Conservation (phyloP, 345 rosid genomes). For the Dipteronia sinensis region DNA sequence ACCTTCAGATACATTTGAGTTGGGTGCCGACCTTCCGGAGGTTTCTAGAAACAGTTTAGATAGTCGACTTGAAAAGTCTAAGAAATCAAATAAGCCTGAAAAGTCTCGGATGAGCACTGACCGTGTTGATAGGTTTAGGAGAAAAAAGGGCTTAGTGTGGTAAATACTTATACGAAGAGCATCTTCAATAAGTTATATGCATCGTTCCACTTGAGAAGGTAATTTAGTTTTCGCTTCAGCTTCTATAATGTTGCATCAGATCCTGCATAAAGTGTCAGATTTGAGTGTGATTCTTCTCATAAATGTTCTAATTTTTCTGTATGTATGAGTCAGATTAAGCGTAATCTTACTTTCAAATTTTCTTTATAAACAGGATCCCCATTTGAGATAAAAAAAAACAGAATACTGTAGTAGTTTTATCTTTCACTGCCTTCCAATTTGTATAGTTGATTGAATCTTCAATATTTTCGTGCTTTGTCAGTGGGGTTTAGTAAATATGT, state of each 20-base stretch:
- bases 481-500: too few relatives aligned
- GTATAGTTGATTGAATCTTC: neutral
- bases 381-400: neutral
- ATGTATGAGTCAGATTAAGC: constrained; percentile 29
- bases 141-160: constrained; percentile 76
- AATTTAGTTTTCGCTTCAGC: constrained; percentile 23
- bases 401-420: constrained; percentile 5
- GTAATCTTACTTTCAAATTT: constrained; percentile 17
- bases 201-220: constrained; percentile 26
- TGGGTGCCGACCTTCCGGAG: constrained; percentile 71
- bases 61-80: constrained; percentile 89
- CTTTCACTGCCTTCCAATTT: neutral
- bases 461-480: neutral
- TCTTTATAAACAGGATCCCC: constrained; percentile 28
- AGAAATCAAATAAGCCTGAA: constrained; percentile 81
- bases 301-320: constrained; percentile 34
- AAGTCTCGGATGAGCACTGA: constrained; percentile 96
- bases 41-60: constrained; percentile 95
- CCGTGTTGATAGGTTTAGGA: constrained; percentile 72
- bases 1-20: constrained; percentile 65
- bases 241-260: constrained; percentile 23
- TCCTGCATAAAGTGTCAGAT: constrained; percentile 26
- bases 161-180: constrained; percentile 46
- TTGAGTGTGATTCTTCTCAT: constrained; percentile 28
- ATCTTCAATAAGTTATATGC: constrained; percentile 30